Evolutionary conservation across 352 stramenopile species (phyloP).

Genomic region (Pythium dissimile): DNA sequence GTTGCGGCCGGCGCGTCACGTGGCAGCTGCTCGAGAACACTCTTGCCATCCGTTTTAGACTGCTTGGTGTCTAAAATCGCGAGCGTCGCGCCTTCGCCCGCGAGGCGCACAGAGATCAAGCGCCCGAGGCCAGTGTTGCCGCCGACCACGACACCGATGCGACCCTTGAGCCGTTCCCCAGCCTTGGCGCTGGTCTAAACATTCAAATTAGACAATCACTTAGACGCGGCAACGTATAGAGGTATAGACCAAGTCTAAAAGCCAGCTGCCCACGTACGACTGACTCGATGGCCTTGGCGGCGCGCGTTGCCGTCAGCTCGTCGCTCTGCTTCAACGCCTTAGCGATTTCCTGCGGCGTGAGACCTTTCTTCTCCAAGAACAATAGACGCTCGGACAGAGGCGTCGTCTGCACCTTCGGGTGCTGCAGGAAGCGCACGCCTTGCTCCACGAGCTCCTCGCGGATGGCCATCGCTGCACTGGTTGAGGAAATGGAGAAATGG

Average conservation of each 20-base stretch:
- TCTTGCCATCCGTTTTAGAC: constrained; percentile 25
- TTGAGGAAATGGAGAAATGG: neutral
- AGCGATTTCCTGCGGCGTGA: constrained; percentile 66
- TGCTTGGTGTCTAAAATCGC: constrained; percentile 40
- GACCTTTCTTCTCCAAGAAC: constrained; percentile 77
- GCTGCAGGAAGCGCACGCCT: constrained; percentile 74
- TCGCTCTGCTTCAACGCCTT: constrained; percentile 63
- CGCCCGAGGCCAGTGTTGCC: constrained; percentile 57
- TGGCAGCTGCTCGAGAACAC: constrained; percentile 39
- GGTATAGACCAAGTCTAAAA: neutral
- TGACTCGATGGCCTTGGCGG: constrained; percentile 53
- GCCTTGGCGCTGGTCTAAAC: constrained; percentile 49
- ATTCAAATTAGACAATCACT: neutral
- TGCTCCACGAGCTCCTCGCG: constrained; percentile 63
- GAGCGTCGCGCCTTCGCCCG: constrained; percentile 60
- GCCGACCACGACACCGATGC: constrained; percentile 58
- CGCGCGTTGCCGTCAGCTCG: constrained; percentile 46
- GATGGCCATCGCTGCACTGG: constrained; percentile 28
- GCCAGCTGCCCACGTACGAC: constrained; percentile 55
- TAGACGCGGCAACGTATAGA: neutral
- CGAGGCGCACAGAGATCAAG: constrained; percentile 55
- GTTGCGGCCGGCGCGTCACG: constrained; percentile 24
- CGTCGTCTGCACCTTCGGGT: constrained; percentile 73
- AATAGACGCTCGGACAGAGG: constrained; percentile 63
- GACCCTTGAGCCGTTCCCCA: constrained; percentile 48